Conservation (phyloP, 768 basidiomycete genomes). For the Crepidotus variabilis region DNA sequence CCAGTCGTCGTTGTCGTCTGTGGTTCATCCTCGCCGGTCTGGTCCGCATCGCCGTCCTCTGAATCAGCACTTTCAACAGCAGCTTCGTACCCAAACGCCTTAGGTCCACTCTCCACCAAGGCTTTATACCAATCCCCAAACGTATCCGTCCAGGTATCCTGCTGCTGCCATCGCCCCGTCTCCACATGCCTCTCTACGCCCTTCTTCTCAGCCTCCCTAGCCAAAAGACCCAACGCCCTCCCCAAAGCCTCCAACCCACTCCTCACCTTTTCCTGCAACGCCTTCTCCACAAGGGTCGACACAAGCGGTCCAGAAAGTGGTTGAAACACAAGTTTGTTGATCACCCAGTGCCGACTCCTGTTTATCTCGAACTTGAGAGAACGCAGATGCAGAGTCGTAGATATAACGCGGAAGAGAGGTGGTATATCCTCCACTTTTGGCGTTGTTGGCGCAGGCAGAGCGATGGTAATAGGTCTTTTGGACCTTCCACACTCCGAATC, state of each 20-base stretch:
- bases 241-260: slow-evolving; percentile 22
- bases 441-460: not conserved
- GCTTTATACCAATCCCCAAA: slow-evolving; percentile 26
- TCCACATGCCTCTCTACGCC: slow-evolving; percentile 3
- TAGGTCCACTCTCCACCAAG: slow-evolving; percentile 19
- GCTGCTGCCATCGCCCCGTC: slow-evolving; percentile 1
- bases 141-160: slow-evolving; percentile 10
- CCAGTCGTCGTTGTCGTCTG: slow-evolving; percentile 24
- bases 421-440: not conserved
- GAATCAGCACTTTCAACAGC: not conserved
- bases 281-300: slow-evolving; percentile 18
- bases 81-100: slow-evolving; percentile 15
- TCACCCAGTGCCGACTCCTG: slow-evolving; percentile 34
- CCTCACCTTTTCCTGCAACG: slow-evolving; percentile 25
- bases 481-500: not conserved
- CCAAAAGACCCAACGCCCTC: slow-evolving; percentile 21
- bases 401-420: slow-evolving; percentile 26
- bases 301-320: slow-evolving; percentile 31
- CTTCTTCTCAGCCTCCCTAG: slow-evolving; percentile 18
- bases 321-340: slow-evolving; percentile 33
- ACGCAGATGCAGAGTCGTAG: slow-evolving; percentile 22
- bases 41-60: slow-evolving; percentile 12
- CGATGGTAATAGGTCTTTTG: slow-evolving; percentile 9
- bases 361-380: slow-evolving; percentile 28
- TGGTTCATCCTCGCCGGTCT: slow-evolving; percentile 20